Evolutionary conservation across 495 filamentous ascomycete genomes (phyloP), one percentile per base, ranked within the genome.

Genomic region (Beverwykella pulmonaria): DNA sequence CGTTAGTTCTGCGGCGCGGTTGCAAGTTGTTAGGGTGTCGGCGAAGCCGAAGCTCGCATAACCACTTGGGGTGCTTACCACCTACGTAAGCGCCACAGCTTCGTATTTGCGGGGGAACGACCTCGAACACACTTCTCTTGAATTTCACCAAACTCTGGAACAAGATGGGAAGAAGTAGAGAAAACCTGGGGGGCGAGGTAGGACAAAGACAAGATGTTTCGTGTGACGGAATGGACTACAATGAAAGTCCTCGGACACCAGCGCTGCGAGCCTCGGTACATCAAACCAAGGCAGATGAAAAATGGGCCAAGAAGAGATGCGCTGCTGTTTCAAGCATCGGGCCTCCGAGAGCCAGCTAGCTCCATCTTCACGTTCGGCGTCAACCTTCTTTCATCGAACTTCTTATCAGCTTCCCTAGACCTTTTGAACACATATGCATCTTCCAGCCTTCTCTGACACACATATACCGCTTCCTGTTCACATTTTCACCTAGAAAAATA

Each of bases 31-130:
- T 30, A 32, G 52, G 52, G 20, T 54, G 52, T 54, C 52, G 52
- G 52, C 52, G 52, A 54, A 32, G 52, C 52, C 52, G 52, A 54
- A 54, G 52, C 25, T 54, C 26, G 52, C 52, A 54, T 54, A 54
- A 54, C 52, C 32, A 32, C 8, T 25, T 8, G 8, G 27, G 27
- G 52, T 34, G 39, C 39, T 44, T 44, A n/a, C 8, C 8, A n/a
- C 39, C 1, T 6, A 22, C 10, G 6, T 23, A 32, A 17, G 32
- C 52, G 52, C 52, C 52, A 54, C 52, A 17, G 32, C 1, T 17
- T 29, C 17, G 52, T 19, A 54, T 52, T 25, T 6, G 6, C 4
- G 19, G 26, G 20, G 48, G 22, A 52, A 52, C 22, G 19, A 3
- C 9, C 17, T 12, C 39, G 17, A 44, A 4, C 9, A 14, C 6